Evolutionary conservation across 2,329 filamentous ascomycete genomes (phyloP), one percentile per base, ranked within the genome.

Genomic region (Aspergillus niger): DNA sequence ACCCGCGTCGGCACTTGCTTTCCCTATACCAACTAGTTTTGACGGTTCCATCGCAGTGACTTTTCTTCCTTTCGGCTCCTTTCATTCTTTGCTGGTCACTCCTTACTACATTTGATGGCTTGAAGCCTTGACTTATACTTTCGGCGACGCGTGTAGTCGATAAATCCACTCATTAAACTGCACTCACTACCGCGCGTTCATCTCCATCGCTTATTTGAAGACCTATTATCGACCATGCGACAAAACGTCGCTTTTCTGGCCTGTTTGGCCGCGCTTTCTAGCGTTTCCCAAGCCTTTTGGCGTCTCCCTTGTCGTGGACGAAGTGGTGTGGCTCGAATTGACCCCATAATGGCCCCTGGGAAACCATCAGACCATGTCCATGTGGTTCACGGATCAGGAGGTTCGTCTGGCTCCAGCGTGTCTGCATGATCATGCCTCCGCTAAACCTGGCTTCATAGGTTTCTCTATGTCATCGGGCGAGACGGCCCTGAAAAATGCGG

Each of bases 221-320:
- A 58, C 55, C 43, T 67, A 65, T 52, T 57, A 60, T 52, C 50
- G 28, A 54, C 39, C 15, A 60, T 67, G 61, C 64, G 63, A 48
- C 59, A 63, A 17, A 56, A 65, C 50, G 53, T 61, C 49, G 57
- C 60, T 48, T 51, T 74, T 55, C 61, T 73, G 61, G 68, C 70
- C 55, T 64, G 63, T 49, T 47, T 74, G 43, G 63, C 69, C 36
- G 59, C 77, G 59, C 72, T 75, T 17, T 67, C 72, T 3, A 63
- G 65, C 30, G 63, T 70, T 47, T 82, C 81, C 50, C 72, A 83
- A 67, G 92, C 90, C 61, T 97, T 97, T 77, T 97, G 91, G 91
- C 91, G 92, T 73, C 90, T 97, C 84, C 89, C 91, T 69, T 97
- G 92, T 77, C 89, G 86, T 67, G 88, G 87, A 58, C 83, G 85